Base-by-base conservation (phyloP, 2,329 filamentous ascomycete genomes). In the Trichoderma endophyticum region DNA sequence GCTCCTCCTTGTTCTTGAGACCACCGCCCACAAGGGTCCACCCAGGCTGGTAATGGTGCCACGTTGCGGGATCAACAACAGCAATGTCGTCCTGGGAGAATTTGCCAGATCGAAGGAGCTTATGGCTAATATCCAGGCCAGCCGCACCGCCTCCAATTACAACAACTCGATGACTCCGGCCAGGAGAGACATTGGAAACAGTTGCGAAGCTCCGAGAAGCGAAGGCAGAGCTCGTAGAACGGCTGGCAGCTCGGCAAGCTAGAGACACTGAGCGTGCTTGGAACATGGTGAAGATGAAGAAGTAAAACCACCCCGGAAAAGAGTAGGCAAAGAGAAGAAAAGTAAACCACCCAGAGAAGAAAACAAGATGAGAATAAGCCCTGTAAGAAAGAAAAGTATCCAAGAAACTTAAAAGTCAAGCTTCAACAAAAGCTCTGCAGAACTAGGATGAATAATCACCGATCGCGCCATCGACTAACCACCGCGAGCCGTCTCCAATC, bases 11-110 rank as follows among this genome's bases (percentile, higher is more conserved):
- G 61, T 83, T 85, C 80, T 91, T 91, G 51, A 92, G 83, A 4
- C 90, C 90, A 51, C 88, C 89, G 57, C 90, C 90, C 2, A 92
- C 90, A 1, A 92, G 83, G 2, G 90, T 92, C 90, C 90, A 92
- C 69, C 90, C 90, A 1, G 90, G 89, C 79, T 92, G 90, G 78
- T 91, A 92, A 81, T 92, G 85, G 77, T 92, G 90, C 84, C 85
- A 90, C 74, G 81, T 78, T 1, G 90, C 85, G 0, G 90, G 90
- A 74, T 92, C 90, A 57, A 92, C 81, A 30, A 92, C 76, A 32
- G 90, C 90, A 73, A 92, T 90, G 73, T 92, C 90, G 36, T 89
- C 83, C 57, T 84, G 81, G 0, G 79, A 74, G 76, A 91, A 91
- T 30, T 84, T 84, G 57, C 88, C 89, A 0, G 84, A 83, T 2